Base-by-base conservation (phyloP, 2,329 filamentous ascomycete genomes). In the Corynespora cassiicola region DNA sequence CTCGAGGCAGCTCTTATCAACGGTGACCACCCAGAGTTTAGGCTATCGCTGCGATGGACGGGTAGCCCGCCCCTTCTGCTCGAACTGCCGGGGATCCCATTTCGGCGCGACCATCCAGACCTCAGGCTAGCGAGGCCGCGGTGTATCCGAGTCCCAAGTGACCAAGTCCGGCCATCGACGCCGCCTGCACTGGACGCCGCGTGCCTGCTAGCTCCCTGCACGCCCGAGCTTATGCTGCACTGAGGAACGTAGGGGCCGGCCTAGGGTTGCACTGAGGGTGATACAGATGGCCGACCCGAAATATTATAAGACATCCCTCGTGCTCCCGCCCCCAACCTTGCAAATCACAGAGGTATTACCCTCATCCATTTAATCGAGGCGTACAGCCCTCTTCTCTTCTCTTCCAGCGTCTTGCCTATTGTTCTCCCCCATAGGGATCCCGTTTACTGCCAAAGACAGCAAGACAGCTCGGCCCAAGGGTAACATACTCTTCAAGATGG, bases 291-390 rank as follows among this genome's bases (percentile, higher is more conserved):
- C 24, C 29, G 33, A 22, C 38, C 22, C 31, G 29, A 31, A 42
- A 54, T 56, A 56, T 63, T 63, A n/a, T n/a, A 64, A 64, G 45
- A 40, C 33, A 30, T 30, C 41, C 41, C 45, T 52, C 45, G 51
- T 55, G 47, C 47, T 48, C 47, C 48, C 42, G 21, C 36, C 26
- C 33, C 31, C 24, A 42, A 24, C 27, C 24, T 30, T 23, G 34
- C 34, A 27, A 43, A 39, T 37, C 44, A n/a, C n/a, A 43, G 39
- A 42, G 30, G 46, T 42, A 47, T 42, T 45, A 46, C 42, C 32
- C 43, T 45, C 45, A 37, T 47, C 42, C 40, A 38, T 41, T 44
- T 38, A 42, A 41, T 43, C 42, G 41, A 45, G 53, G 51, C 45
- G 14, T 37, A 32, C 47, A 35, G 48, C n/a, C n/a, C n/a, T n/a